Evolutionary conservation across 2,329 filamentous ascomycete genomes (phyloP).

Genomic region (Microcyclospora pomicola): DNA sequence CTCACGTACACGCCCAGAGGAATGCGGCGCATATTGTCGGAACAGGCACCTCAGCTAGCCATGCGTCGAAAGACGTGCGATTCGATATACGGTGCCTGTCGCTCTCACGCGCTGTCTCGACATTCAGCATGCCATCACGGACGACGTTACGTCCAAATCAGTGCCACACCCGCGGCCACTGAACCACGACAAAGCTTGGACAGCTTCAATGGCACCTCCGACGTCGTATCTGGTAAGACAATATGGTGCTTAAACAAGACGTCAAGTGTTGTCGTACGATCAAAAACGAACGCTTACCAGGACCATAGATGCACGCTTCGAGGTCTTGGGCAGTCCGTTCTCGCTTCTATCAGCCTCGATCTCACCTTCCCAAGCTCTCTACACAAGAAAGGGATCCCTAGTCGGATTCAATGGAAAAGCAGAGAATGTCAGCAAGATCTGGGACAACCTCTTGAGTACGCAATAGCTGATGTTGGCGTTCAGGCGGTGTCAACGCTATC

Average conservation of each 20-base stretch:
- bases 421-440: slow-evolving; percentile 52
- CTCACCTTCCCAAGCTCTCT: slow-evolving; percentile 84
- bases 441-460: neutral
- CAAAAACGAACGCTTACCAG: neutral
- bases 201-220: slow-evolving; percentile 7
- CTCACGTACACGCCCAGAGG: no score
- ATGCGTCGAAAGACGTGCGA: slow-evolving; percentile 21
- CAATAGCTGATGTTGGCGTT: slow-evolving; percentile 1
- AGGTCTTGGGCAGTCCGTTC: slow-evolving; percentile 81
- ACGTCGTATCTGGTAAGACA: neutral
- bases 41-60: neutral
- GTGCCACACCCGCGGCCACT: slow-evolving; percentile 28
- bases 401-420: slow-evolving; percentile 81
- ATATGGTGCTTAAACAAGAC: neutral
- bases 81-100: slow-evolving; percentile 15
- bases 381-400: slow-evolving; percentile 80
- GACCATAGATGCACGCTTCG: slow-evolving; percentile 71
- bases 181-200: slow-evolving; percentile 25
- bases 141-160: slow-evolving; percentile 31
- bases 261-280: neutral
- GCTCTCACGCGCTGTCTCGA: slow-evolving; percentile 7
- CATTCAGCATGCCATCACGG: slow-evolving; percentile 2
- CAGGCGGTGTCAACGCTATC: slow-evolving; percentile 82
- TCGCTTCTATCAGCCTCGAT: slow-evolving; percentile 88
- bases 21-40: no score